A percentile compares a stretch with the other conserved stretches of the same genome.
phyloP scores from a whole-genome alignment of 148 eudicot species.

The Rhododendron ferrugineum region DNA sequence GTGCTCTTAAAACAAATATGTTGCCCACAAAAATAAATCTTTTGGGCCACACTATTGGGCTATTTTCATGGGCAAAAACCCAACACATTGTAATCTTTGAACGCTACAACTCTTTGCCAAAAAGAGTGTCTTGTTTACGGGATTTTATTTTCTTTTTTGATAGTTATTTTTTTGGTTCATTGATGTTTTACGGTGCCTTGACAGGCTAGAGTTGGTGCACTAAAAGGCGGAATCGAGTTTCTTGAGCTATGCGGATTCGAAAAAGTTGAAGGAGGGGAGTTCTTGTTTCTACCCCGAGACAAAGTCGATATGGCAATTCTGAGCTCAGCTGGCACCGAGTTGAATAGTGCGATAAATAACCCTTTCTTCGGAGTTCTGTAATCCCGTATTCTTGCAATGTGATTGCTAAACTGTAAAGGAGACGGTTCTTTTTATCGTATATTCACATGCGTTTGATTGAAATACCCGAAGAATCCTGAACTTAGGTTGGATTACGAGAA shows the following conservation, averaged over 20 bases:
- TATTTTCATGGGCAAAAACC: no score
- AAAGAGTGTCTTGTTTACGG: neutral
- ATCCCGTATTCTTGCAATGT: slow-evolving; percentile 5
- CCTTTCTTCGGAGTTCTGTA: slow-evolving; percentile 91
- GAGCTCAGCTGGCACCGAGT: slow-evolving; percentile 80
- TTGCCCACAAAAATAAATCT: no score
- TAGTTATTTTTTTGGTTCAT: neutral
- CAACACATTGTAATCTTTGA: no score
- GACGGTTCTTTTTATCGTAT: neutral
- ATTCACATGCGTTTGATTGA: neutral
- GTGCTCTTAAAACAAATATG: no score
- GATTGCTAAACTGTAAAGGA: slow-evolving; percentile 3
- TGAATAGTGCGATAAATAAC: slow-evolving; percentile 83
- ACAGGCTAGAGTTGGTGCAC: slow-evolving; percentile 88
- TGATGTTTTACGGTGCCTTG: neutral
- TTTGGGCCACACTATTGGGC: no score
- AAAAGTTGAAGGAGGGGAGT: slow-evolving; percentile 82
- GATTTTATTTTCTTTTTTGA: no score
- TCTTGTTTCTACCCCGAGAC: slow-evolving; percentile 74
- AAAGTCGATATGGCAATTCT: slow-evolving; percentile 66
- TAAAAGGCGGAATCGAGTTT: slow-evolving; percentile 89
- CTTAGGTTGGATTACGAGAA: neutral
- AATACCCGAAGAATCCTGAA: neutral
- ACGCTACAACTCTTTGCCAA: neutral
- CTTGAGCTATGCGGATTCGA: slow-evolving; percentile 90